Base-by-base conservation (phyloP, 2,329 filamentous ascomycete species). In the Diplodia corticola region DNA sequence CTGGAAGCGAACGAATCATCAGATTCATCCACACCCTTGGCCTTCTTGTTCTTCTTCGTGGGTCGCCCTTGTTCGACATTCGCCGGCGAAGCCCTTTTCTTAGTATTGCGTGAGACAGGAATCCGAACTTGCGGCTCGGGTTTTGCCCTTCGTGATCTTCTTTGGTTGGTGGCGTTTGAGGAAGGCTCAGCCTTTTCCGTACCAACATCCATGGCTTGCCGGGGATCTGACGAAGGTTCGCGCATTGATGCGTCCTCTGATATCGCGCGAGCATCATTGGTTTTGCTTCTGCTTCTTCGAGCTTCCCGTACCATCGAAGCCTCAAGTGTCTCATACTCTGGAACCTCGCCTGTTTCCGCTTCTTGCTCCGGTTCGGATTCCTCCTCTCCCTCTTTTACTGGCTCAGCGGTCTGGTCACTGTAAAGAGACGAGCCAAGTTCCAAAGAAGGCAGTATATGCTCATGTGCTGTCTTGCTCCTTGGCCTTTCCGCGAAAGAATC, bases 1-100 rank as follows among this genome's bases (percentile, higher is more conserved):
- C 30, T 64, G 1, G 48, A 64, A 1, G 46, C 60, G 17, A 64
- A 35, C 3, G 60, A 53, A 30, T 64, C 60, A 24, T 53, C 33
- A 9, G 48, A 44, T 5, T 40, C 46, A 5, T 37, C 60, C 9
- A 28, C 9, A 4, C 44, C 35, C 20, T 12, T 49, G 17, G 24
- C 24, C 15, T 64, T 53, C 7, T 30, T 22, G 4, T 7, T 48
- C 48, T 46, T 54, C 22, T 64, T 64, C 15, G 7, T 40, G n/a
- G 48, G 22, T 13, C 24, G 15, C 10, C 7, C 26, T 7, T 20
- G 37, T 13, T 44, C 15, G 3, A 5, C 20, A 24, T 50, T 24
- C 9, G 37, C 40, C 5, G 26, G 26, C 3, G 44, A 24, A 2
- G 26, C 15, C 17, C 63, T 65, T 22, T 65, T 65, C 44, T 65